These are phyloP conservation scores for Tetraselmis chui DNA, from an alignment of 139 green algal genomes.

Conservation along the genomic window DNA sequence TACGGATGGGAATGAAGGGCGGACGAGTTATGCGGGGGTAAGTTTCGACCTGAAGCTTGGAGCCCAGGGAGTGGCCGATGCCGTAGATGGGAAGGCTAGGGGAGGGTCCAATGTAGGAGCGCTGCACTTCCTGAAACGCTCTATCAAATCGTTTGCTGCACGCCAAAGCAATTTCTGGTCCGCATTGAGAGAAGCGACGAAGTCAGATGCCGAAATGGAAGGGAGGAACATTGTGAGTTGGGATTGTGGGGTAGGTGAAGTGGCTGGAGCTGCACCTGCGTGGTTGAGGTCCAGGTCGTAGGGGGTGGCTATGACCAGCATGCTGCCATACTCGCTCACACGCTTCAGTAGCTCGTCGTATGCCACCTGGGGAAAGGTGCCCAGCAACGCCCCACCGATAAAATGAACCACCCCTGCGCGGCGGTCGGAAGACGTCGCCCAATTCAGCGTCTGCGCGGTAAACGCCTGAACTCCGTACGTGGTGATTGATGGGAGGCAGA, in stretches of 20 bases:
- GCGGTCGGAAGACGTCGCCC: no score
- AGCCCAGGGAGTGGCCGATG: constrained; percentile 2
- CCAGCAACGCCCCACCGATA: constrained; percentile 18
- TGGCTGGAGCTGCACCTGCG: background rate
- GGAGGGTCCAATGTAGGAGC: background rate
- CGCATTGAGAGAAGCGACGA: no score
- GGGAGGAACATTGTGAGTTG: no score
- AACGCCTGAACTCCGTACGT: no score
- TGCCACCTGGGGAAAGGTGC: constrained; percentile 11
- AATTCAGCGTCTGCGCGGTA: no score
- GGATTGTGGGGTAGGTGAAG: no score
- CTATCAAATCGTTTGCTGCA: background rate
- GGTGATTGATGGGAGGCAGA: no score
- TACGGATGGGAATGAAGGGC: no score
- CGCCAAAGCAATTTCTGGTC: constrained; percentile 9
- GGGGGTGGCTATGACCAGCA: constrained; percentile 22
- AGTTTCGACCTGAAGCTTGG: constrained; percentile 2
- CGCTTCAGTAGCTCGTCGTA: constrained; percentile 16
- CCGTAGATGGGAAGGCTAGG: constrained; percentile 4
- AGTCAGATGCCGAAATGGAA: no score
- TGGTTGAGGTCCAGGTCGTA: constrained; percentile 20
- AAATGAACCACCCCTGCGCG: constrained; percentile 17
- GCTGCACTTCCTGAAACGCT: background rate
- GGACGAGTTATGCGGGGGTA: no score
- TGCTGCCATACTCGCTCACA: constrained; percentile 6